Evolutionary conservation across 257 asterid species (phyloP), one percentile per base, ranked within the genome.

Genomic region (Gentiana straminea): DNA sequence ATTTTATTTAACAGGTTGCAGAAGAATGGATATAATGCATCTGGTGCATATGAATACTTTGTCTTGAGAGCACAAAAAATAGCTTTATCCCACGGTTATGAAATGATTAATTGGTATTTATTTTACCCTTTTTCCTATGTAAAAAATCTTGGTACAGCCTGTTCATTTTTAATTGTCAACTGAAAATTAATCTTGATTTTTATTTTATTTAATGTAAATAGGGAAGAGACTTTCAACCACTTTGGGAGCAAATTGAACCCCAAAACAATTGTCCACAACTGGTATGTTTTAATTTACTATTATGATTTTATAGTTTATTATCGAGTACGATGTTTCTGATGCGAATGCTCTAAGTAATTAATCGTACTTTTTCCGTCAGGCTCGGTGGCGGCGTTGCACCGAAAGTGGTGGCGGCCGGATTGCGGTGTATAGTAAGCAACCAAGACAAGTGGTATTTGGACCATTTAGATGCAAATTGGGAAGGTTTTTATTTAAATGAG

Each of bases 211-310:
- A 24, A 24, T 24, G 24, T 24, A 24, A 41, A 48, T 76, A 90
- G 98, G 98, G 98, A 91, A 76, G 98, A 91, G 79, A 91, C 96
- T 0, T 91, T 91, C 79, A 82, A 82, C 74, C 75, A 82, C 76
- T 91, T 91, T 8, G 98, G 98, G 35, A 81, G 68, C 57, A 86
- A 91, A 70, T 67, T 91, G 89, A 79, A 69, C 84, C 89, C 69
- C 11, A 82, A 84, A 76, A 86, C 98, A 1, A 73, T 91, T 44
- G 77, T 91, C 54, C 98, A 91, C 69, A 84, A 91, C 66, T 91
- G 98, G 98, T 86, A 77, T 41, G 81, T 47, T 45, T 48, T 37
- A 53, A 47, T 24, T 13, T 41, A 9, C 5, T 35, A 15, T 45
- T 0, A 10, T 41, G 6, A 41, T 41, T 41, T 1, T 5, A 41